Percentiles rank a stretch among this genome's conserved stretches.
Evolutionary conservation across 2,329 filamentous ascomycete species (phyloP).

Genomic region (Cladosporium sphaerospermum): DNA sequence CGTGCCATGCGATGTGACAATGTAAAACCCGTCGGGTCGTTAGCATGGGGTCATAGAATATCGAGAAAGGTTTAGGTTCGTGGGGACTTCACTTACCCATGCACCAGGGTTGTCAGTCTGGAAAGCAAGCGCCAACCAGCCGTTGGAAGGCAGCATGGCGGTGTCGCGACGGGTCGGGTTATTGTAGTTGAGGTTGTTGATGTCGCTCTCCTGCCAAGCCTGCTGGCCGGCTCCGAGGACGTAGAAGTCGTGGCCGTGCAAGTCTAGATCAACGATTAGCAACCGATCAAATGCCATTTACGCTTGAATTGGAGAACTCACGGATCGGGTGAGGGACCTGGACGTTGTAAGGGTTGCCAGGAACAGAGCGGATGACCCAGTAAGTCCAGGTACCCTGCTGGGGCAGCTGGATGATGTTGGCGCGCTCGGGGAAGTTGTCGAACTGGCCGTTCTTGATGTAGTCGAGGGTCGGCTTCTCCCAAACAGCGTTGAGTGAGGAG

Average conservation of each 20-base stretch:
- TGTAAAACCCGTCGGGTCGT: constrained; percentile 26
- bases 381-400: constrained; percentile 26
- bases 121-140: constrained; percentile 38
- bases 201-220: constrained; percentile 20
- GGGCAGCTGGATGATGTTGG: constrained; percentile 35
- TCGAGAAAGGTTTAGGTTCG: background rate
- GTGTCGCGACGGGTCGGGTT: constrained; percentile 38
- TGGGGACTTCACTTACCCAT: background rate
- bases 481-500: constrained; percentile 37
- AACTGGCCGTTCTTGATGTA: constrained; percentile 36
- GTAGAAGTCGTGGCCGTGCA: constrained; percentile 30
- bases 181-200: constrained; percentile 25
- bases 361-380: constrained; percentile 30
- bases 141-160: constrained; percentile 32
- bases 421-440: constrained; percentile 32
- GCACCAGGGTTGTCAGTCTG: constrained; percentile 38
- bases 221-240: constrained; percentile 24
- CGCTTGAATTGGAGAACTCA: background rate
- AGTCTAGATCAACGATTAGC: background rate
- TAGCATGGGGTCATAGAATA: background rate
- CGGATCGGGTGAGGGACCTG: constrained; percentile 30
- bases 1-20: constrained; percentile 37
- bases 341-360: constrained; percentile 23
- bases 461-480: constrained; percentile 40
- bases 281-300: background rate